Percentiles rank a stretch among this genome's conserved stretches.
These are phyloP conservation scores for Onygena corvina DNA, from an alignment of 2,329 filamentous ascomycete genomes.

Conservation along the genomic window DNA sequence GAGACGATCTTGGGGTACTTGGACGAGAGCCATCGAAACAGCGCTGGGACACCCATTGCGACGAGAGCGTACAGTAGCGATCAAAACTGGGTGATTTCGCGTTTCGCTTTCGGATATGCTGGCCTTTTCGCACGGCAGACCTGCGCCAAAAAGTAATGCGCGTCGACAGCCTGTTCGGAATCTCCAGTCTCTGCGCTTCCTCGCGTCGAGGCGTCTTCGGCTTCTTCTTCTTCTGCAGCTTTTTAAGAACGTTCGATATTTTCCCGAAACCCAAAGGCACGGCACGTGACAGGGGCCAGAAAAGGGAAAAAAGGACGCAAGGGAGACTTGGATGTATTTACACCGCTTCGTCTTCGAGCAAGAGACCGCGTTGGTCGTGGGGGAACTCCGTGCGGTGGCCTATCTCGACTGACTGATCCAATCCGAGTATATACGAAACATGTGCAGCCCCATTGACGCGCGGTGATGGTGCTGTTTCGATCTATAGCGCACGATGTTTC, in stretches of 20 bases:
- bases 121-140: too few relatives aligned
- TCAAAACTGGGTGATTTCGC: neutral
- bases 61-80: neutral
- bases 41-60: constrained; percentile 81
- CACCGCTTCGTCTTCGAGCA: too few relatives aligned
- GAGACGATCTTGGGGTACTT: constrained; percentile 98
- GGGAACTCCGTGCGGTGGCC: too few relatives aligned
- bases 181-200: neutral
- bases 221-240: neutral
- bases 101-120: neutral
- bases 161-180: neutral
- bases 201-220: neutral
- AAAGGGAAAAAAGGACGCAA: too few relatives aligned
- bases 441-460: constrained; percentile 14
- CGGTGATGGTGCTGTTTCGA: constrained; percentile 33
- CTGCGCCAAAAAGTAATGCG: neutral
- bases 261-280: neutral
- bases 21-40: constrained; percentile 91
- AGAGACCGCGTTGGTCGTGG: too few relatives aligned
- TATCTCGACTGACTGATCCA: too few relatives aligned
- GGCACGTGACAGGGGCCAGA: too few relatives aligned
- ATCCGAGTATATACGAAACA: too few relatives aligned
- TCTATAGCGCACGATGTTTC: constrained; percentile 35
- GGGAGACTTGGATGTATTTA: too few relatives aligned
- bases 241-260: neutral